Percentiles rank a stretch among this genome's conserved stretches.
Conservation (phyloP, 169 alveolate species). For the Fabrea salina region DNA sequence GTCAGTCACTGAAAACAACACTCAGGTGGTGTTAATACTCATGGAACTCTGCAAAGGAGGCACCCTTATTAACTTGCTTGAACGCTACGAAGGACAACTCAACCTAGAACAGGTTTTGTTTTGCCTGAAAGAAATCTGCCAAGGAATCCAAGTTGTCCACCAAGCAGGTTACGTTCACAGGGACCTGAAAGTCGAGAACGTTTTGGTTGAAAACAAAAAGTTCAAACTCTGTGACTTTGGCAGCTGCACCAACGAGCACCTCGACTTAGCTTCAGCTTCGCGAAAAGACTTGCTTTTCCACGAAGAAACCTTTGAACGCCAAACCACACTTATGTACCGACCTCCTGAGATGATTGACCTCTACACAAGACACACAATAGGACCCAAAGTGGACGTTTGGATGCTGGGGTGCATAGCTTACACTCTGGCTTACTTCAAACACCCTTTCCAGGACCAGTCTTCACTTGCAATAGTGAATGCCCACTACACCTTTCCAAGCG, state of each 20-base stretch:
- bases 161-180: constrained; percentile 79
- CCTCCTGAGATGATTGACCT: constrained; percentile 92
- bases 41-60: constrained; percentile 55
- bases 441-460: constrained; percentile 61
- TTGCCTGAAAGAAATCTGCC: constrained; percentile 35
- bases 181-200: constrained; percentile 86
- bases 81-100: constrained; percentile 77
- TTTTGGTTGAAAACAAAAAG: constrained; percentile 54
- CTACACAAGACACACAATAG: constrained; percentile 61
- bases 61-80: constrained; percentile 66
- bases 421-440: constrained; percentile 52
- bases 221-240: constrained; percentile 91
- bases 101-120: constrained; percentile 44
- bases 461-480: constrained; percentile 53
- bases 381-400: constrained; percentile 86
- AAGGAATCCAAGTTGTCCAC: constrained; percentile 75
- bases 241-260: constrained; percentile 59
- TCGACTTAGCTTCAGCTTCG: constrained; percentile 45
- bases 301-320: constrained; percentile 79
- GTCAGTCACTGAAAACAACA: constrained; percentile 16
- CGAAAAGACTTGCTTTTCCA: constrained; percentile 36
- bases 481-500: constrained; percentile 27
- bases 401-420: constrained; percentile 88
- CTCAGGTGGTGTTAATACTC: constrained; percentile 33
- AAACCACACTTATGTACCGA: constrained; percentile 87